Conservation (phyloP, 176 grass and related monocot genomes). For the Bonia amplexicaulis region DNA sequence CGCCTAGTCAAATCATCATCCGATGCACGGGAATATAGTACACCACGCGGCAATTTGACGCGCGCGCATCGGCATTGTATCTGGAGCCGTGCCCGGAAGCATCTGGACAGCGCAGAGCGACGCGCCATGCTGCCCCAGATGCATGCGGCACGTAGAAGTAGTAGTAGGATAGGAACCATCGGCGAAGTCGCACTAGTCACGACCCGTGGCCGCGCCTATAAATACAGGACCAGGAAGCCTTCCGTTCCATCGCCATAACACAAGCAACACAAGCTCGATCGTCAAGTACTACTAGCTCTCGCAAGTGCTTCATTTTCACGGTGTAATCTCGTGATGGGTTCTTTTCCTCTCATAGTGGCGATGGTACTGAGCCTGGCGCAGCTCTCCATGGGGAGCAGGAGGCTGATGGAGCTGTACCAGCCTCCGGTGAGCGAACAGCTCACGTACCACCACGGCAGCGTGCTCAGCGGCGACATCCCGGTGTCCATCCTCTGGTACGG, state of each 20-base stretch:
- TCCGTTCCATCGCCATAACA: constrained; percentile 3
- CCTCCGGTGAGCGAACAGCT: constrained; percentile 40
- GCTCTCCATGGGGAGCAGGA: constrained; percentile 41
- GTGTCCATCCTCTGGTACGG: constrained; percentile 65
- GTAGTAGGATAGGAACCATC: neutral
- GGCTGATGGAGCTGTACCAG: constrained; percentile 39
- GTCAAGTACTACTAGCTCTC: neutral
- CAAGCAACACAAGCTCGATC: neutral
- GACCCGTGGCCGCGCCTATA: neutral
- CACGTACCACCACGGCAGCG: constrained; percentile 44
- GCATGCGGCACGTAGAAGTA: neutral
- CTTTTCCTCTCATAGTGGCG: neutral
- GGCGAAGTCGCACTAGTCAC: neutral
- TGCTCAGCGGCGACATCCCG: constrained; percentile 52
- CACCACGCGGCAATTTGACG: neutral
- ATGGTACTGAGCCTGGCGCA: constrained; percentile 30
- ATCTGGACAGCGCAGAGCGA: constrained; percentile 39
- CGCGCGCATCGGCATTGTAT: constrained; percentile 5
- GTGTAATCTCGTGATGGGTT: constrained; percentile 22
- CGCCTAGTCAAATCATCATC: constrained; percentile 13
- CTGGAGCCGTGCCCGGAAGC: constrained; percentile 36
- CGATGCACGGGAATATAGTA: neutral
- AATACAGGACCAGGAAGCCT: neutral
- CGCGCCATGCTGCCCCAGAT: constrained; percentile 1
- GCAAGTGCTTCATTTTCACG: neutral